Percentiles rank a stretch among this genome's conserved stretches.
These are phyloP conservation scores for Lactarius akahatsu DNA, from an alignment of 768 basidiomycete genomes.

Conservation along the genomic window DNA sequence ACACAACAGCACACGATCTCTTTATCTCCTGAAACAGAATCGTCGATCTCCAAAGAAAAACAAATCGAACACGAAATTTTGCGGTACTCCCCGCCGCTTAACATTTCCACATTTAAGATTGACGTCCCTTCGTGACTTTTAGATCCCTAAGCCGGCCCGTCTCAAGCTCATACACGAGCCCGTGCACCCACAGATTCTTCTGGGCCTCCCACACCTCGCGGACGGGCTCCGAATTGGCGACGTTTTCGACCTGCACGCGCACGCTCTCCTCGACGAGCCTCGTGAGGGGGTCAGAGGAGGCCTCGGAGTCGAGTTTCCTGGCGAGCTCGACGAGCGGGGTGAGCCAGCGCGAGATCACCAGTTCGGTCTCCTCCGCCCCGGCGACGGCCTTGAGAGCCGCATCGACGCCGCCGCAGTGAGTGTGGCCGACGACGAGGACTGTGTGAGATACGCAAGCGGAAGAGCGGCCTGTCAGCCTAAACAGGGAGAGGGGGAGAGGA, in stretches of 20 bases:
- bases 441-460: neutral
- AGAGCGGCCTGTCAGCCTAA: neutral
- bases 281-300: constrained; percentile 35
- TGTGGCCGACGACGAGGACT: constrained; percentile 86
- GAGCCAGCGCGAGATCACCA: constrained; percentile 69
- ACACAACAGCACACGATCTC: neutral
- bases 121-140: constrained; percentile 15
- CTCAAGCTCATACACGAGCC: constrained; percentile 41
- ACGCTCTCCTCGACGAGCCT: constrained; percentile 29
- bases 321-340: constrained; percentile 60
- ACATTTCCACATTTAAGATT: neutral
- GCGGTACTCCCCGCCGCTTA: neutral
- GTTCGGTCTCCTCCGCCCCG: constrained; percentile 31
- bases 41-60: neutral
- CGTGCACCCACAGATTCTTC: constrained; percentile 58
- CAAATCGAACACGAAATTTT: neutral
- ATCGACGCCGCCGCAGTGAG: constrained; percentile 73
- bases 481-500: neutral
- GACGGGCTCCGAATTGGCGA: constrained; percentile 31
- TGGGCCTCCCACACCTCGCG: constrained; percentile 33
- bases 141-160: constrained; percentile 36
- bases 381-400: constrained; percentile 52
- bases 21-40: neutral
- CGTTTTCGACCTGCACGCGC: constrained; percentile 34
- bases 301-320: constrained; percentile 45